Evolutionary conservation across 495 filamentous ascomycete genomes (phyloP).

Genomic region (Penicillium coprophilum): DNA sequence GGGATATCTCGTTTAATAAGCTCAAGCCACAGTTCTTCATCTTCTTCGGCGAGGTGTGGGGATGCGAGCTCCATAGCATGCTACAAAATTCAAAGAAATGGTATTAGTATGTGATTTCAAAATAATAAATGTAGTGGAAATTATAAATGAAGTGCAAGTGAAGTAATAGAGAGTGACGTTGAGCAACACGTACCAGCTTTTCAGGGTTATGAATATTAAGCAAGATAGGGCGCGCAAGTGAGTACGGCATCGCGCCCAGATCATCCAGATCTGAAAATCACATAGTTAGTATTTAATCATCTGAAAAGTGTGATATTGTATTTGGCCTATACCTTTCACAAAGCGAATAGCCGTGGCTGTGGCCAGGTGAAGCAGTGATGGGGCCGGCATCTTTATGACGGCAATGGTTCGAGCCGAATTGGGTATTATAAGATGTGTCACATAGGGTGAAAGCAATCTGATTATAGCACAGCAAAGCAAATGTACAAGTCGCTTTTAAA

Average conservation of each 20-base stretch:
- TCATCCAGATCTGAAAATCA: slow-evolving; percentile 51
- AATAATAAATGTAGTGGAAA: slow-evolving; percentile 1
- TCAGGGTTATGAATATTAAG: slow-evolving; percentile 61
- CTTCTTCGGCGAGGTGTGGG: slow-evolving; percentile 61
- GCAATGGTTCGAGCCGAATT: slow-evolving; percentile 10
- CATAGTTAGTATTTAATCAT: neutral
- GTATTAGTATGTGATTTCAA: slow-evolving; percentile 6
- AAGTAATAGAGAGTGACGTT: neutral
- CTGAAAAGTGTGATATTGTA: neutral
- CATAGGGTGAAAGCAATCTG: neutral
- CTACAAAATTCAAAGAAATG: slow-evolving; percentile 25
- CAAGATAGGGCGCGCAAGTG: slow-evolving; percentile 58
- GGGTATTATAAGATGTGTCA: slow-evolving; percentile 12
- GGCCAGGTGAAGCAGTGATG: slow-evolving; percentile 42
- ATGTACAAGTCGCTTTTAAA: neutral
- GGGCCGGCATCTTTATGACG: slow-evolving; percentile 41
- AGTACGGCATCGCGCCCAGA: slow-evolving; percentile 65
- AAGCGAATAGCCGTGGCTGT: slow-evolving; percentile 48
- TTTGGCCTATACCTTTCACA: slow-evolving; percentile 35
- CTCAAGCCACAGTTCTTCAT: slow-evolving; percentile 63
- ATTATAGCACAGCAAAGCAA: neutral
- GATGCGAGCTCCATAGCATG: slow-evolving; percentile 60
- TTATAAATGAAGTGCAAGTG: neutral
- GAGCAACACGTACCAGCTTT: slow-evolving; percentile 54
- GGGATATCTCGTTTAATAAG: slow-evolving; percentile 71